phyloP scores from a whole-genome alignment of 2,329 filamentous ascomycete genomes.

The Hysterium pulicare region DNA sequence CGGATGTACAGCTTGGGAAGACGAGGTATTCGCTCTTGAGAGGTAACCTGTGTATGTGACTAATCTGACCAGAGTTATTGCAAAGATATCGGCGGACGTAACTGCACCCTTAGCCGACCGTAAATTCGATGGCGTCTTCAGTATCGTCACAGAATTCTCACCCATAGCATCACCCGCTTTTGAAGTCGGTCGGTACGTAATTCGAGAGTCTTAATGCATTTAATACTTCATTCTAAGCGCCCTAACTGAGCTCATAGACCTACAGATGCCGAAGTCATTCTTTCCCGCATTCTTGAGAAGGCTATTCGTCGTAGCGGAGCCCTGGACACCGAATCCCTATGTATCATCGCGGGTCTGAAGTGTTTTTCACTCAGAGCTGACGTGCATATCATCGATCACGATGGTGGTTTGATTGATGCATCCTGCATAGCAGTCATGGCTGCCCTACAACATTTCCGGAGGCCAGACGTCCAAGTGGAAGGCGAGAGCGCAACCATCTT shows the following conservation, averaged over 20 bases:
- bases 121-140: conserved; percentile 93
- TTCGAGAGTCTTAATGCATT: conserved; percentile 2
- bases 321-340: conserved; percentile 92
- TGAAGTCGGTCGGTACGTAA: conserved; percentile 68
- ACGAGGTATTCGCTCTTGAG: conserved; percentile 61
- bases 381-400: conserved; percentile 85
- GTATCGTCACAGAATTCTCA: conserved; percentile 83
- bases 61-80: conserved; percentile 62
- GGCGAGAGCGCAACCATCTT: conserved; percentile 83
- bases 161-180: conserved; percentile 90
- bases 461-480: conserved; percentile 83
- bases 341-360: conserved; percentile 84
- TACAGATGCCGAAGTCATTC: conserved; percentile 77
- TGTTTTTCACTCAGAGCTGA: conserved; percentile 91
- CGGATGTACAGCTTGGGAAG: conserved; percentile 82
- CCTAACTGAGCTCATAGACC: conserved; percentile 50
- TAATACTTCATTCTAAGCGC: conserved; percentile 8
- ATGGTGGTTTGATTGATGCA: conserved; percentile 85
- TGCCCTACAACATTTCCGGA: conserved; percentile 83
- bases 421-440: conserved; percentile 84
- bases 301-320: conserved; percentile 88
- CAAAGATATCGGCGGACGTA: conserved; percentile 83
- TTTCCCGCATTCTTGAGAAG: conserved; percentile 88
- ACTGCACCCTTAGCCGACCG: conserved; percentile 81
- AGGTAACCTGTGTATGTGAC: conserved; percentile 5